Base-by-base conservation (phyloP, 75 land plant species). In the Azolla pinnata region DNA sequence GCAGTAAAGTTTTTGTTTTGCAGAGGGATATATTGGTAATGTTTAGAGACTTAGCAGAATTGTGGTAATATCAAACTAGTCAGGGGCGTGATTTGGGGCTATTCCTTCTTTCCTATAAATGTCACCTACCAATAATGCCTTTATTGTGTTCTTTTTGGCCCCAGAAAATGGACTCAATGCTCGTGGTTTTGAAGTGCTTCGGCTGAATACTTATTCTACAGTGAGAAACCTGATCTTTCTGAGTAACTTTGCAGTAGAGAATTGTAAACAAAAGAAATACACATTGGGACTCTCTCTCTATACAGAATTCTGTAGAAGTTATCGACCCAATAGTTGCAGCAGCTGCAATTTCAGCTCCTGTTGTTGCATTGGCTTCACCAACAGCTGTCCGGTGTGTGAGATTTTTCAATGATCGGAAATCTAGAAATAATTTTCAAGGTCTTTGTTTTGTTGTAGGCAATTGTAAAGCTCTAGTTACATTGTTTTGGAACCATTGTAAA, bases 351-450 rank as follows among this genome's bases (percentile, higher is more conserved):
- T 66, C 73, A 56, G 72, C 75, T 31, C 96, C 90, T 31, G 99
- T 95, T 57, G 81, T 83, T 45, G 74, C 99, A 47, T 69, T 95
- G 31, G 99, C 99, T 67, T 95, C 99, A 57, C 99, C 99, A 50
- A 86, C 99, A 44, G 83, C 99, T 62, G 73, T 86, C 50, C 66
- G 75, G 98, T 88, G 59, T n/a, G n/a, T n/a, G n/a, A n/a, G n/a
- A n/a, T n/a, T n/a, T n/a, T n/a, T n/a, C n/a, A n/a, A n/a, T n/a
- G n/a, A n/a, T n/a, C n/a, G n/a, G n/a, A n/a, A n/a, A n/a, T n/a
- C n/a, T n/a, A n/a, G n/a, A n/a, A n/a, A n/a, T n/a, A n/a, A n/a
- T n/a, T n/a, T n/a, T n/a, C n/a, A n/a, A n/a, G n/a, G n/a, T n/a
- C n/a, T n/a, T n/a, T n/a, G n/a, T n/a, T n/a, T n/a, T n/a, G n/a